phyloP scores from a whole-genome alignment of 148 eudicot genomes.

The Euryodendron excelsum region DNA sequence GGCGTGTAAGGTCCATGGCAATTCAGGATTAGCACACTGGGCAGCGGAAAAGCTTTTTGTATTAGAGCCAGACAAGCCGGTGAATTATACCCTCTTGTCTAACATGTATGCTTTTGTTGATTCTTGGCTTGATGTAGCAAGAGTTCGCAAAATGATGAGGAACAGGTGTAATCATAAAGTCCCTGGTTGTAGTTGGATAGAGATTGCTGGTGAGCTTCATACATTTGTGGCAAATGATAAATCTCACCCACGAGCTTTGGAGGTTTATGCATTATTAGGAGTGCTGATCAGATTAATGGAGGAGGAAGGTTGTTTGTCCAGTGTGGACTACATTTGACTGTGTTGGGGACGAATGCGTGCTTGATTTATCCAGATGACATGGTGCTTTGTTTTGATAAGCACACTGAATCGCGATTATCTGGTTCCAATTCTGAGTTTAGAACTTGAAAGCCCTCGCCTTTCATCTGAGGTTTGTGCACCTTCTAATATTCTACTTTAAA shows the following conservation, averaged over 20 bases:
- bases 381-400: not conserved
- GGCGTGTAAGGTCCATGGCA: constrained; percentile 53
- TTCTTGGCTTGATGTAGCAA: constrained; percentile 58
- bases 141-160: constrained; percentile 44
- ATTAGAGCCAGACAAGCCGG: constrained; percentile 40
- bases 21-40: constrained; percentile 54
- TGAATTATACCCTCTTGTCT: constrained; percentile 54
- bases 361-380: not conserved
- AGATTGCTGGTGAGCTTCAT: constrained; percentile 31
- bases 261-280: constrained; percentile 21
- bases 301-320: constrained; percentile 1
- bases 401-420: not conserved
- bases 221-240: constrained; percentile 31
- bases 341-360: not conserved
- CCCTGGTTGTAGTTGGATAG: constrained; percentile 67
- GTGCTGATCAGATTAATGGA: constrained; percentile 27
- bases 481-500: not conserved
- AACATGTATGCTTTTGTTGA: constrained; percentile 59
- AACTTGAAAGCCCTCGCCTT: not conserved
- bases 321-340: not conserved
- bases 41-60: constrained; percentile 46
- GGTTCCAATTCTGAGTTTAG: constrained; percentile 7
- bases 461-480: not conserved
- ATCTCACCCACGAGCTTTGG: constrained; percentile 22
- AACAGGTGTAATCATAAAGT: constrained; percentile 31